Conservation (phyloP, 2,329 filamentous ascomycete species). For the Phaeoacremonium minimum region DNA sequence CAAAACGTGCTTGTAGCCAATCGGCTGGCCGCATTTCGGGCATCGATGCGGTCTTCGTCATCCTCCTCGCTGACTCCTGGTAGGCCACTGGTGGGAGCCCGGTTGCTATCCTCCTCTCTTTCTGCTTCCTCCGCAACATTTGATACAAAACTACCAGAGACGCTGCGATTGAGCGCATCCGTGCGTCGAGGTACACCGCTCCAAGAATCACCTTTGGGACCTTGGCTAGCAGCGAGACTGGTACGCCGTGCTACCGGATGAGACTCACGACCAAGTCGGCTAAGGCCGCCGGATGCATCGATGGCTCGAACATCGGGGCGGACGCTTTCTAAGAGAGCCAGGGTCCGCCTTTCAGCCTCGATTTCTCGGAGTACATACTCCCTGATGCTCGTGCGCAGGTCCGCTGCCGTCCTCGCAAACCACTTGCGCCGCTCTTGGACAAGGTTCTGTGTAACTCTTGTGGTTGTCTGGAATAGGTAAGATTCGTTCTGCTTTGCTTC, state of each 20-base stretch:
- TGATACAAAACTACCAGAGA: conserved; percentile 69
- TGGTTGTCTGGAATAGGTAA: conserved; percentile 79
- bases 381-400: conserved; percentile 76
- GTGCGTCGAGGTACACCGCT: conserved; percentile 79
- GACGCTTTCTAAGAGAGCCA: conserved; percentile 90
- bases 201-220: conserved; percentile 97
- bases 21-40: conserved; percentile 89
- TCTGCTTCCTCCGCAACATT: conserved; percentile 60
- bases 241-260: conserved; percentile 72
- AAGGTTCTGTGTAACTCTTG: conserved; percentile 84
- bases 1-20: conserved; percentile 93
- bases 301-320: conserved; percentile 91
- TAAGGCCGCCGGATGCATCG: conserved; percentile 84
- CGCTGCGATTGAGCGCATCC: conserved; percentile 72
- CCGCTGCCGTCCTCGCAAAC: conserved; percentile 82
- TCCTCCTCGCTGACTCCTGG: conserved; percentile 70
- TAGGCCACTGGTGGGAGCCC: conserved; percentile 33
- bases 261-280: conserved; percentile 80
- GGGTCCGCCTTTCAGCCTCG: conserved; percentile 85
- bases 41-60: conserved; percentile 91
- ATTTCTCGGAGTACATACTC: conserved; percentile 95
- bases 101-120: conserved; percentile 32
- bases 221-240: conserved; percentile 82
- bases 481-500: conserved; percentile 81
- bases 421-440: conserved; percentile 85